phyloP scores from a whole-genome alignment of 768 basidiomycete species.

The Pluteus cervinus region DNA sequence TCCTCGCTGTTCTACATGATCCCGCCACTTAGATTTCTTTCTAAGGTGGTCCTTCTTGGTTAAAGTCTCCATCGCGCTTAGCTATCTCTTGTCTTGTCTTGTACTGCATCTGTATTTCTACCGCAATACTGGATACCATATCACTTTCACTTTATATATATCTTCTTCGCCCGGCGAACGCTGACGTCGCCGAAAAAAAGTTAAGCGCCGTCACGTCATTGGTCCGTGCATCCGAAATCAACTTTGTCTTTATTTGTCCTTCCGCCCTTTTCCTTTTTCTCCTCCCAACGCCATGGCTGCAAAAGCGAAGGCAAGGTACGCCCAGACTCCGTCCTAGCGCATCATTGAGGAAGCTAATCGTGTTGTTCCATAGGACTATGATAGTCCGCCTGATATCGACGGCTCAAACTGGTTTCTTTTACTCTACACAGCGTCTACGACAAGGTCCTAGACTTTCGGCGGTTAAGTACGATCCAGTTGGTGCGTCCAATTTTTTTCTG shows the following conservation, averaged over 20 bases:
- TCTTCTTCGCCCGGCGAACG: no score
- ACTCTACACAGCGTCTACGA: conserved; percentile 74
- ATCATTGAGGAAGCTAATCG: neutral
- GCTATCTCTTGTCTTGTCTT: neutral
- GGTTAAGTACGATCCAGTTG: conserved; percentile 89
- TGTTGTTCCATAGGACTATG: conserved; percentile 57
- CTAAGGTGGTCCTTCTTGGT: neutral
- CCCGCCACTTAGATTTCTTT: conserved; percentile 41
- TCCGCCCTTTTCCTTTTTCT: neutral
- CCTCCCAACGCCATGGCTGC: conserved; percentile 7
- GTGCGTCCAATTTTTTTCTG: conserved; percentile 36
- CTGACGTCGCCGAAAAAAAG: no score
- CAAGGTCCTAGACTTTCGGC: conserved; percentile 74
- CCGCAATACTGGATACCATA: no score
- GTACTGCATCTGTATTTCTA: neutral
- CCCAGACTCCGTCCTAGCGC: neutral
- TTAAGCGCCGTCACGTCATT: no score
- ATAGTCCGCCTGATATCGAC: conserved; percentile 88
- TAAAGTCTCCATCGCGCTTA: no score
- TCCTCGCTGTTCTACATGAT: conserved; percentile 81
- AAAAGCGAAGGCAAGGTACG: conserved; percentile 15
- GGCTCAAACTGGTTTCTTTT: conserved; percentile 89
- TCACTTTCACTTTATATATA: no score
- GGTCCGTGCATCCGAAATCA: no score
- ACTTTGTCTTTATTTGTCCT: neutral